Conservation (phyloP, 2,329 filamentous ascomycete genomes). For the Lecanicillium sp. region DNA sequence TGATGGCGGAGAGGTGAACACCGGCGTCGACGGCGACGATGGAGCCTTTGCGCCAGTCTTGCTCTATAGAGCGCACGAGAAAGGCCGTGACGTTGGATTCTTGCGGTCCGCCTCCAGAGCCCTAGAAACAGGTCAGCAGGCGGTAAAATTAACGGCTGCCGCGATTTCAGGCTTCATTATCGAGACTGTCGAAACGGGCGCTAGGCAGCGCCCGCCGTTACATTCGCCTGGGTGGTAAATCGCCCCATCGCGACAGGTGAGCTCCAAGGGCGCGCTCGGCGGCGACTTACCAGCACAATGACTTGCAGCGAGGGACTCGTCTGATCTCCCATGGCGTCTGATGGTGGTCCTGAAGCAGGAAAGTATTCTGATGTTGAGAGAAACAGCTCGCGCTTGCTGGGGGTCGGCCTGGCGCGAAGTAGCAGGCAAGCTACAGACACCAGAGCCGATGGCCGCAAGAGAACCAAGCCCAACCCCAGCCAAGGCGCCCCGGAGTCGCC, state of each 20-base stretch:
- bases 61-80: slow-evolving; percentile 73
- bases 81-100: slow-evolving; percentile 89
- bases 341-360: background rate
- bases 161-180: background rate
- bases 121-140: slow-evolving; percentile 43
- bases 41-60: slow-evolving; percentile 76
- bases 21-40: slow-evolving; percentile 91
- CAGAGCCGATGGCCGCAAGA: background rate
- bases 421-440: too few species aligned
- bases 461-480: background rate
- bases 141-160: background rate
- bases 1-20: slow-evolving; percentile 79
- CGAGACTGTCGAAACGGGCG: background rate
- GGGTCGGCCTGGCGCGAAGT: too few species aligned
- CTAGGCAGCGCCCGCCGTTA: slow-evolving; percentile 5
- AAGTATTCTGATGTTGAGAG: background rate
- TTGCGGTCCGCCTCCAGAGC: slow-evolving; percentile 79
- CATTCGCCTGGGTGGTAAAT: too few species aligned
- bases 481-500: slow-evolving; percentile 6
- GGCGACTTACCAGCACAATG: slow-evolving; percentile 62
- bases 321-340: slow-evolving; percentile 21
- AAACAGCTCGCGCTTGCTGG: background rate
- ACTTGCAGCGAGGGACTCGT: slow-evolving; percentile 58
- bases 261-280: background rate
- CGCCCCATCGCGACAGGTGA: too few species aligned